Percentiles rank a stretch among this genome's conserved stretches.
phyloP scores from a whole-genome alignment of 148 eudicot species.

The Nepenthes gracilis region DNA sequence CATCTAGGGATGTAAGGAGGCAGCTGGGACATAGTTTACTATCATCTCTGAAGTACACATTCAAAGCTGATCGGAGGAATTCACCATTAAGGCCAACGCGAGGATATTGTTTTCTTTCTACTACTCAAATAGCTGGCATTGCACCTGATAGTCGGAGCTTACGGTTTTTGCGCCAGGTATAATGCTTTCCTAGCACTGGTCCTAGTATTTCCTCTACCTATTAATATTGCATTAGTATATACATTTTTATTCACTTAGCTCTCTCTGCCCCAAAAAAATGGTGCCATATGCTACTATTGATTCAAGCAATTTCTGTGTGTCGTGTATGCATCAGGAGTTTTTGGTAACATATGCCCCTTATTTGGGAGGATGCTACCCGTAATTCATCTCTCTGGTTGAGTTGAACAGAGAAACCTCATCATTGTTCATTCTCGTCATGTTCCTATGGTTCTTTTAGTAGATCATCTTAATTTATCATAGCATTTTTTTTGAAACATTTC shows the following conservation, averaged over 20 bases:
- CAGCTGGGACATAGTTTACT: constrained; percentile 85
- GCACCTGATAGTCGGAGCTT: constrained; percentile 67
- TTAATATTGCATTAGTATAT: neutral
- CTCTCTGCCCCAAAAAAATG: too few species aligned
- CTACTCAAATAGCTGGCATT: constrained; percentile 74
- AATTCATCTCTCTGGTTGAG: too few species aligned
- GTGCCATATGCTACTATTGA: too few species aligned
- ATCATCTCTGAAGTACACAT: constrained; percentile 78
- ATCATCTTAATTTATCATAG: too few species aligned
- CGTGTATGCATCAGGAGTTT: too few species aligned
- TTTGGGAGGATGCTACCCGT: too few species aligned
- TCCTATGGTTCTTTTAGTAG: too few species aligned
- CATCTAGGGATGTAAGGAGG: constrained; percentile 73
- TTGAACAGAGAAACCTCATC: too few species aligned
- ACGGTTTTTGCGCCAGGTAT: constrained; percentile 85
- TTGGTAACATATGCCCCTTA: too few species aligned
- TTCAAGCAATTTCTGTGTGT: too few species aligned
- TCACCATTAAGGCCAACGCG: constrained; percentile 77
- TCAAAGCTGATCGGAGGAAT: constrained; percentile 68
- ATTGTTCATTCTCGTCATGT: too few species aligned
- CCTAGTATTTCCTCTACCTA: neutral
- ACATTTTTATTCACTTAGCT: neutral
- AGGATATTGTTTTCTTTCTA: constrained; percentile 78
- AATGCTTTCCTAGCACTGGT: constrained; percentile 1
- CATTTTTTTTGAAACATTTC: too few species aligned